phyloP scores from a whole-genome alignment of 2,329 filamentous ascomycete genomes.

The Stachybotrys chlorohalonatus region DNA sequence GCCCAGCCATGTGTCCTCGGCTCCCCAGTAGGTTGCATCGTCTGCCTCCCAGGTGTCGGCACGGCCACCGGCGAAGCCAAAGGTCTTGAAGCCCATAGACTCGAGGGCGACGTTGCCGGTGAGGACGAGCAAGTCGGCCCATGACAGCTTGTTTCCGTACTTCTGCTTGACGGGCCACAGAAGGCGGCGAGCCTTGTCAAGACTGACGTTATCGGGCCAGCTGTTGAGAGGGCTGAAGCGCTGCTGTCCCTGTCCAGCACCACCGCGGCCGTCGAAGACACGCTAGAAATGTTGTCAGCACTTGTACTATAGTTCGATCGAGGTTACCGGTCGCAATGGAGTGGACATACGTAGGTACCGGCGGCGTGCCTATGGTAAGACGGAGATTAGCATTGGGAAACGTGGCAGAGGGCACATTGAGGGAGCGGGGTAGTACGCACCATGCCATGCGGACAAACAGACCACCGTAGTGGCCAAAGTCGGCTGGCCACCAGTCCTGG shows the following conservation, averaged over 20 bases:
- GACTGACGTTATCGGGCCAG: conserved; percentile 71
- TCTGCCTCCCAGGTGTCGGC: conserved; percentile 67
- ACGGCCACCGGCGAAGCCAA: conserved; percentile 66
- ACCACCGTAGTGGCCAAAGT: conserved; percentile 74
- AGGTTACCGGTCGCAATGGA: no score
- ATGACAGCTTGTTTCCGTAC: conserved; percentile 75
- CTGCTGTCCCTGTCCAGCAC: conserved; percentile 63
- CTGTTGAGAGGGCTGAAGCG: conserved; percentile 71
- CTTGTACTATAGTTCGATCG: no score
- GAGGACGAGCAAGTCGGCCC: conserved; percentile 64
- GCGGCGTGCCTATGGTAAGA: conserved; percentile 45
- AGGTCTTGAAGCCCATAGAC: conserved; percentile 65
- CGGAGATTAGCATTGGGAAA: no score
- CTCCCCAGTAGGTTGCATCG: conserved; percentile 70
- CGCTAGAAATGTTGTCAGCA: conserved; percentile 24
- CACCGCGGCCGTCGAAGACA: conserved; percentile 64
- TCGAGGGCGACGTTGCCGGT: conserved; percentile 71
- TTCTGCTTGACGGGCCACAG: conserved; percentile 77
- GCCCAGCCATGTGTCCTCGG: conserved; percentile 61
- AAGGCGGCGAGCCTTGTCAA: conserved; percentile 73
- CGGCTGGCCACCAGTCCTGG: conserved; percentile 74
- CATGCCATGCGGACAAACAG: conserved; percentile 75
- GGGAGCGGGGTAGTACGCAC: conserved; percentile 15
- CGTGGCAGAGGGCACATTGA: no score
- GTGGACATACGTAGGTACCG: conserved; percentile 50